Base-by-base conservation (phyloP, 805 yeast genomes). In the Teunomyces aglyptinius region DNA sequence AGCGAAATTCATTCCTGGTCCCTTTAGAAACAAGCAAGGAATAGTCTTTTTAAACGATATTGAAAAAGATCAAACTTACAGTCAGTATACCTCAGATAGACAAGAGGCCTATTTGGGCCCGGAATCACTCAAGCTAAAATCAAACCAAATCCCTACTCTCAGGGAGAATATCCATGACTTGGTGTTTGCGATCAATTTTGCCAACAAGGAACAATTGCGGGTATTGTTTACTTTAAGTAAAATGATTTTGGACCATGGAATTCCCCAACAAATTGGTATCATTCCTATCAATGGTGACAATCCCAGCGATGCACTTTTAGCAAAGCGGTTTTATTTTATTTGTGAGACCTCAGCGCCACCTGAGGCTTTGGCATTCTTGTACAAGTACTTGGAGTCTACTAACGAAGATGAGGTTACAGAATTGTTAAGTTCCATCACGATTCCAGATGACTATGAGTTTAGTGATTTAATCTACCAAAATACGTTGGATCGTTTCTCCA, bases 181-280 rank as follows among this genome's bases (percentile, higher is more conserved):
- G 18, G 77, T 92, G 0, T 82, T 92, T 56, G 87, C 78, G 0
- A 58, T 91, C 10, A 82, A 84, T 52, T 68, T 89, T 16, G 67
- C 82, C 1, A 71, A 81, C 50, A 67, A 69, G 11, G 65, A 69
- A 2, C 85, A 86, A 48, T 55, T 84, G 15, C 60, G 68, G 13
- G 78, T 76, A 1, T 61, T 83, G 24, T 64, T 77, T 15, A 70
- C 83, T 6, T 68, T 82, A 28, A 56, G 84, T 2, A 71, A 74
- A 20, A 63, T 78, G 2, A 68, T 82, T 2, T 56, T 82, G n/a
- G 70, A 75, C 10, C 76, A 79, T 36, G 80, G 81, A 1, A 73
- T 86, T 13, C 88, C 96, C 0, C 86, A 90, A 52, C 85, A 91
- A 62, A 59, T 92, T 43, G 99, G 97, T 5, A 51, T 92, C 2